Evolutionary conservation across 192 early-diverging fungal species (phyloP), one percentile per base, ranked within the genome.

Genomic region (Linnemannia elongata): DNA sequence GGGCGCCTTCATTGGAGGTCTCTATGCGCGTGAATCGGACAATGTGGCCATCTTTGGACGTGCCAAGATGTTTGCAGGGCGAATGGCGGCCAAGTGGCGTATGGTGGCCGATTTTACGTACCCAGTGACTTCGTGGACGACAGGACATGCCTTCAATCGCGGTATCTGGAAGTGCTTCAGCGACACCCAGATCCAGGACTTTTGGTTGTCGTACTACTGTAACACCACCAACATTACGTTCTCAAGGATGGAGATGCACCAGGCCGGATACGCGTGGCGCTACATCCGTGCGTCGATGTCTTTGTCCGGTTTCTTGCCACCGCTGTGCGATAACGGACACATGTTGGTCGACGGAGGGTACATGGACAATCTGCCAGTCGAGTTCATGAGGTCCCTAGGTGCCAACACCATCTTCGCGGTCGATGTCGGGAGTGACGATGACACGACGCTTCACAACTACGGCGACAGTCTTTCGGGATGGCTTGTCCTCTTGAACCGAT

Each of bases 261-360:
- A 94, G 24, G 91, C 94, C 0, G 99, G 99, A 35, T 97, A 98
- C 81, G 94, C 99, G 74, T 99, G 99, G 99, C 94, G 98, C 8
- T 99, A 97, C 69, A 93, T 99, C 60, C 95, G 99, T 39, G 99
- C 99, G 4, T 98, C 97, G 57, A 99, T 99, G 99, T 98, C 97
- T 4, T 91, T 99, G 17, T 94, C 97, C 8, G 97, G 97, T 12
- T 99, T 96, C 85, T 89, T 99, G 77, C 99, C 99, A 3, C 99
- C 99, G 0, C 90, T 99, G 47, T 99, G 97, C 83, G 97, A 99
- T 87, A 95, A 98, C 78, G 99, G 99, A 38, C 93, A 97, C 81
- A 94, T 99, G 94, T 89, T 99, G n/a, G 94, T 99, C 18, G 99
- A 99, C 83, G 99, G 99, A 74, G 99, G 99, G 7, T 99, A 99